Evolutionary conservation across 345 rosid genomes (phyloP).

Genomic region (Heritiera littoralis): DNA sequence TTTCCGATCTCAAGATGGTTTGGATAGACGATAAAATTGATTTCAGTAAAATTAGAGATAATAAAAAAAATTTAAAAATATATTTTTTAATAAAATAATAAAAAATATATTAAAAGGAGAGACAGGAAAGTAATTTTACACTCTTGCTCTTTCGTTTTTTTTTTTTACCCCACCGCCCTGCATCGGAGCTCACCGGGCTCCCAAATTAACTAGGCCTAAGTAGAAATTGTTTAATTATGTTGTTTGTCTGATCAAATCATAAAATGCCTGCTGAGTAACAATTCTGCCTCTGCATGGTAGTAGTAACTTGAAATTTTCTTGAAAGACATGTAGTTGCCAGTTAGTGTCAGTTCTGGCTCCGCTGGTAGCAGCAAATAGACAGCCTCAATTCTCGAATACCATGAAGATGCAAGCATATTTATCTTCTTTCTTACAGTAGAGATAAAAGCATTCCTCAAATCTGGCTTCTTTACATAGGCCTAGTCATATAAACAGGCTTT

Average conservation of each 20-base stretch:
- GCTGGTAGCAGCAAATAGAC: too few species aligned
- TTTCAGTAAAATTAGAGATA: too few species aligned
- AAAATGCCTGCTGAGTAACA: neutral
- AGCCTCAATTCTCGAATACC: too few species aligned
- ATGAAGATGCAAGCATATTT: neutral
- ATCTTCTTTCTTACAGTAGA: neutral
- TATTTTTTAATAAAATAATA: neutral
- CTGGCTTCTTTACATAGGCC: neutral
- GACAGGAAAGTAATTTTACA: too few species aligned
- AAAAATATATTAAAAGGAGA: neutral
- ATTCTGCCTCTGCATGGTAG: neutral
- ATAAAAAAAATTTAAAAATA: too few species aligned
- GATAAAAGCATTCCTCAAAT: constrained; percentile 1
- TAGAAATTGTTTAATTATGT: too few species aligned
- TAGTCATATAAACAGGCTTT: neutral
- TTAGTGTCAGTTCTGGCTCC: too few species aligned
- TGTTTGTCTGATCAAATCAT: neutral
- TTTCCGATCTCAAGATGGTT: too few species aligned
- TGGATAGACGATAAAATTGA: too few species aligned
- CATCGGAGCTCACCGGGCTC: too few species aligned
- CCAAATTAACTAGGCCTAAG: neutral
- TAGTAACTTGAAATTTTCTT: neutral
- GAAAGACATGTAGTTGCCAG: neutral
- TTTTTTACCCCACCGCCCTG: too few species aligned
- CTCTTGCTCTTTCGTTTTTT: too few species aligned